These are phyloP conservation scores for Xylaria nigripes DNA, from an alignment of 495 filamentous ascomycete genomes.

Conservation along the genomic window DNA sequence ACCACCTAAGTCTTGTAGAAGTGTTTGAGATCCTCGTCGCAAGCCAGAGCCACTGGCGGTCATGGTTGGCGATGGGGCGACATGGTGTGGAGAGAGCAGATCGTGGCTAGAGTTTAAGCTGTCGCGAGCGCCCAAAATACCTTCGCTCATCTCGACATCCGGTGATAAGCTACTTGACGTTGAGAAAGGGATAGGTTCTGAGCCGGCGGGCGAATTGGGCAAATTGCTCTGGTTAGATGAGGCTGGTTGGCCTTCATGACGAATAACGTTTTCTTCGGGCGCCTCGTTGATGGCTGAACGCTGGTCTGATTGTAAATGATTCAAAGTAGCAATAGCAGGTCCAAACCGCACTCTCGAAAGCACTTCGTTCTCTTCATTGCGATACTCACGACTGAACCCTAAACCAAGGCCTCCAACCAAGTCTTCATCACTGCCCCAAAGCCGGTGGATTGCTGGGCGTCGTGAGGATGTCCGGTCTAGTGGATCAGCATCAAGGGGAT, in stretches of 20 bases:
- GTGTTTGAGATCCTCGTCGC: conserved; percentile 41
- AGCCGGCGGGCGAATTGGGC: conserved; percentile 32
- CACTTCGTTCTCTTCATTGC: conserved; percentile 21
- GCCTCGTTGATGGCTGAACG: conserved; percentile 17
- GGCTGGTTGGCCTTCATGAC: conserved; percentile 14
- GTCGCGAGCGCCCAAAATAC: conserved; percentile 21
- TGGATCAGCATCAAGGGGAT: conserved; percentile 35
- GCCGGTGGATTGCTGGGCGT: conserved; percentile 43
- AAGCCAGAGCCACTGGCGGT: conserved; percentile 29
- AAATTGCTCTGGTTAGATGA: conserved; percentile 26
- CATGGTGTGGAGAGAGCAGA: conserved; percentile 21
- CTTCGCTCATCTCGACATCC: conserved; percentile 27
- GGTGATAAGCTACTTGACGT: conserved; percentile 63
- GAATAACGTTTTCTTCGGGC: conserved; percentile 29
- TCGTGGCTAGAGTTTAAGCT: conserved; percentile 28
- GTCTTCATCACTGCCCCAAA: conserved; percentile 80
- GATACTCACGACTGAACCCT: conserved; percentile 51
- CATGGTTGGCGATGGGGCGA: conserved; percentile 25
- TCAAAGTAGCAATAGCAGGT: conserved; percentile 30
- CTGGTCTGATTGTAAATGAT: conserved; percentile 33
- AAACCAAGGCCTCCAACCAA: conserved; percentile 66
- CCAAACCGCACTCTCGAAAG: conserved; percentile 12
- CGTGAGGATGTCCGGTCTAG: conserved; percentile 38
- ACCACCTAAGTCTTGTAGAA: conserved; percentile 54
- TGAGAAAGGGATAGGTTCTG: conserved; percentile 55